phyloP scores from a whole-genome alignment of 75 land plant species.

The Selaginella moellendorffii region DNA sequence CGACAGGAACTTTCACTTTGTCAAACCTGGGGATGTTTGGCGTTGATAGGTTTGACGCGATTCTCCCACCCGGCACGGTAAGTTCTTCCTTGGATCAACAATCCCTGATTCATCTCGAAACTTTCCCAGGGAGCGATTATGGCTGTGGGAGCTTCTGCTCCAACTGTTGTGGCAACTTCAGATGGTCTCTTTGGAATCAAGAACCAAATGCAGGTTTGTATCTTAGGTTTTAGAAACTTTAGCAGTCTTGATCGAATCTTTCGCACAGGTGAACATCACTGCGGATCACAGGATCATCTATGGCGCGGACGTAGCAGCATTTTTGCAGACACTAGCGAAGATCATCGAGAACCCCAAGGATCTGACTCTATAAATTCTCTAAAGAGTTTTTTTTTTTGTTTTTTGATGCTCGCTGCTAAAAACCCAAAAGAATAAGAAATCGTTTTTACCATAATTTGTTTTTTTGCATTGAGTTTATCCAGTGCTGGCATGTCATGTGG shows the following conservation, averaged over 20 bases:
- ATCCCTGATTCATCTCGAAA: background rate
- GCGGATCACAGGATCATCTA: slow-evolving; percentile 85
- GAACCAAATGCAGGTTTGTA: slow-evolving; percentile 69
- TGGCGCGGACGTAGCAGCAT: slow-evolving; percentile 69
- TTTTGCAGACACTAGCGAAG: slow-evolving; percentile 66
- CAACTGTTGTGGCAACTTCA: slow-evolving; percentile 50
- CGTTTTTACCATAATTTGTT: too few relatives aligned
- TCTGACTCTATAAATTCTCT: slow-evolving; percentile 39
- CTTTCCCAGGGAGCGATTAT: slow-evolving; percentile 61
- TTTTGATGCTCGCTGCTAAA: too few relatives aligned
- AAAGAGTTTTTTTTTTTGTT: too few relatives aligned
- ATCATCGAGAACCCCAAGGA: slow-evolving; percentile 66
- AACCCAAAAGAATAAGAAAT: too few relatives aligned
- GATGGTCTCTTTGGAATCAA: slow-evolving; percentile 74
- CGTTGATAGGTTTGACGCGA: slow-evolving; percentile 4
- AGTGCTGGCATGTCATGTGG: background rate
- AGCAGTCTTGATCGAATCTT: too few relatives aligned
- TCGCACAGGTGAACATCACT: slow-evolving; percentile 87
- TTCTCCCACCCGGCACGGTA: slow-evolving; percentile 8
- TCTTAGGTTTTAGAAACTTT: background rate
- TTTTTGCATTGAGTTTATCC: too few relatives aligned
- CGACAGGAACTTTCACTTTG: slow-evolving; percentile 5
- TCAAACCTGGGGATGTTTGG: slow-evolving; percentile 10
- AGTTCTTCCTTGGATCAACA: too few relatives aligned
- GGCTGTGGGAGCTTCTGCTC: slow-evolving; percentile 82